These are phyloP conservation scores for Globisporangium yorkense DNA, from an alignment of 352 stramenopile species.

Conservation along the genomic window DNA sequence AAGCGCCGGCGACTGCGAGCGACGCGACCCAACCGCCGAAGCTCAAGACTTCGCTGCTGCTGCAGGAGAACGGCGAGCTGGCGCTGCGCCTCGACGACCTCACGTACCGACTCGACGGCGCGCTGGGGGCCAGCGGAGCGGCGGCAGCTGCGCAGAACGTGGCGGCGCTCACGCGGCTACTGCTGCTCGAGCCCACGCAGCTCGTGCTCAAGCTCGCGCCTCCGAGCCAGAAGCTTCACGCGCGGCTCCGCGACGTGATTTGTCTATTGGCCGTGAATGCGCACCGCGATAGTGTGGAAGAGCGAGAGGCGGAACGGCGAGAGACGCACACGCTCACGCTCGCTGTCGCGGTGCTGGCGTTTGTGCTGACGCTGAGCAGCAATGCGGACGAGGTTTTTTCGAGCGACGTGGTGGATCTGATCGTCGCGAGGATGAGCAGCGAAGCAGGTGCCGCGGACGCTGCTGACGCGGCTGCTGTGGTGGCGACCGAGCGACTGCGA, in stretches of 20 bases:
- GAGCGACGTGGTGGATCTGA: slow-evolving; percentile 22
- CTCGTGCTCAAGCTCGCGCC: slow-evolving; percentile 28
- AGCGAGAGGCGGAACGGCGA: neutral
- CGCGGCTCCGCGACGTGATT: slow-evolving; percentile 30
- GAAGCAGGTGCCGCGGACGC: neutral
- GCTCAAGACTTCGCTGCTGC: slow-evolving; percentile 45
- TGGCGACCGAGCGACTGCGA: neutral
- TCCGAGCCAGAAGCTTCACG: slow-evolving; percentile 13
- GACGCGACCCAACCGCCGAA: neutral
- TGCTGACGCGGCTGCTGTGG: neutral
- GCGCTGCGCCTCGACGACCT: slow-evolving; percentile 46
- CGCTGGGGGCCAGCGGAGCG: neutral
- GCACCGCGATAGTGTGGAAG: too few relatives aligned
- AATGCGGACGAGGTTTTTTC: slow-evolving; percentile 31
- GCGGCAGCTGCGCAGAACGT: slow-evolving; percentile 19
- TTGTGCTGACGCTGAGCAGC: slow-evolving; percentile 25
- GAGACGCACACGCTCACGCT: slow-evolving; percentile 13
- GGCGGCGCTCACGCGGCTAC: slow-evolving; percentile 29
- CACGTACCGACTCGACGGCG: slow-evolving; percentile 50
- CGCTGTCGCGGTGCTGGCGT: slow-evolving; percentile 30
- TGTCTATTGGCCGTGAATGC: neutral
- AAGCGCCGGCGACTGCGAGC: slow-evolving; percentile 11
- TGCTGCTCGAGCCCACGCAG: slow-evolving; percentile 28
- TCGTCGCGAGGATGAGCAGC: slow-evolving; percentile 9
- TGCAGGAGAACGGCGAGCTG: slow-evolving; percentile 57